Conservation (phyloP, 352 stramenopile genomes). For the Globisporangium canariense region DNA sequence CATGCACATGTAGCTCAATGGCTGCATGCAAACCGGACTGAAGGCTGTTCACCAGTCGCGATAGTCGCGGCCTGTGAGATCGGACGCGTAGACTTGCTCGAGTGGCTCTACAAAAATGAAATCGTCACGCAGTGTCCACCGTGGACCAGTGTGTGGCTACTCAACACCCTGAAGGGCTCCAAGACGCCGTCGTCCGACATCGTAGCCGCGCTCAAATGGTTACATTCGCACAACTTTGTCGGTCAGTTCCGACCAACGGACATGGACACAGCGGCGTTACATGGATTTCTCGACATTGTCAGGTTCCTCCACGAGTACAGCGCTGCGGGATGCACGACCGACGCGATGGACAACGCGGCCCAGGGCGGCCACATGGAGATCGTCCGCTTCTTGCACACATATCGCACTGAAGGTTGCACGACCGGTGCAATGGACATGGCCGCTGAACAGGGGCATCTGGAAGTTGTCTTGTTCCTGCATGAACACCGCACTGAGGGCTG, state of each 20-base stretch:
- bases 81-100: slow-evolving; percentile 5
- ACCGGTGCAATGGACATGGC: slow-evolving; percentile 17
- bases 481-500: slow-evolving; percentile 11
- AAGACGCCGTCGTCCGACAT: not conserved
- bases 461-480: slow-evolving; percentile 13
- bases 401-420: slow-evolving; percentile 16
- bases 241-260: not conserved
- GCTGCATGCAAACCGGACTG: slow-evolving; percentile 31
- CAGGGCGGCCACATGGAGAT: slow-evolving; percentile 13
- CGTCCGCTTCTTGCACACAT: slow-evolving; percentile 10
- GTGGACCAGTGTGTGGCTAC: slow-evolving; percentile 1
- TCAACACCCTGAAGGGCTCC: slow-evolving; percentile 2
- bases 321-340: slow-evolving; percentile 9
- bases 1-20: slow-evolving; percentile 27
- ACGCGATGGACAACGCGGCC: slow-evolving; percentile 16
- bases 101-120: slow-evolving; percentile 4
- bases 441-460: slow-evolving; percentile 3
- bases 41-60: slow-evolving; percentile 22
- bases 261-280: slow-evolving; percentile 4
- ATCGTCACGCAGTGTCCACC: not conserved
- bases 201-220: not conserved
- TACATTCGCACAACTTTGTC: slow-evolving; percentile 8
- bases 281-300: slow-evolving; percentile 10
- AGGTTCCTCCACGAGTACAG: slow-evolving; percentile 9
- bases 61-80: not conserved